A percentile compares a stretch with the other conserved stretches of the same genome.
Evolutionary conservation across 768 basidiomycete species (phyloP).

Genomic region (Fibroporia radiculosa): DNA sequence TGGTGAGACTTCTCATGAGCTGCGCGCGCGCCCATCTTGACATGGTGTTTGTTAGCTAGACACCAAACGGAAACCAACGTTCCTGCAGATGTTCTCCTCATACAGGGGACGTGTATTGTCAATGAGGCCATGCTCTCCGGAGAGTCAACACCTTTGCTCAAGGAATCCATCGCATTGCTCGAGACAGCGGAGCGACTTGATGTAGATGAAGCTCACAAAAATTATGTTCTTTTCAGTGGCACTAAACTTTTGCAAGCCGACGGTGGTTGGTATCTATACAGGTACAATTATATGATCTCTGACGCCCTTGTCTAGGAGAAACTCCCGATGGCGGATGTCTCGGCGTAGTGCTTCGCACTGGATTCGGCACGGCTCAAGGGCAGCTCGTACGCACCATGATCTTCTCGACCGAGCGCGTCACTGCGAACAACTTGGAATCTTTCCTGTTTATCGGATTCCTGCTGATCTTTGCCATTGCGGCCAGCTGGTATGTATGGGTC

Average conservation of each 20-base stretch:
- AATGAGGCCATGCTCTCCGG: constrained; percentile 99
- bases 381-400: constrained; percentile 98
- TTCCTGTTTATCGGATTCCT: constrained; percentile 99
- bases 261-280: constrained; percentile 32
- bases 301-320: constrained; percentile 28
- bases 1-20: constrained; percentile 37
- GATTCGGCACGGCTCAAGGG: constrained; percentile 96
- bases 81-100: constrained; percentile 89
- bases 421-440: constrained; percentile 91
- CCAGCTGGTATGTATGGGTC: constrained; percentile 97
- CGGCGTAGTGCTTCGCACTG: constrained; percentile 87
- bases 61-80: constrained; percentile 77
- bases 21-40: background rate
- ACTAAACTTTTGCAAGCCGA: constrained; percentile 91
- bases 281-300: no score
- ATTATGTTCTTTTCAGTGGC: constrained; percentile 85
- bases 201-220: constrained; percentile 81
- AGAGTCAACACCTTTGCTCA: constrained; percentile 93
- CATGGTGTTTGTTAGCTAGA: constrained; percentile 37
- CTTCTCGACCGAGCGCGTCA: constrained; percentile 93
- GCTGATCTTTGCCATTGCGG: constrained; percentile 94
- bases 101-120: constrained; percentile 90
- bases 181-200: constrained; percentile 71
- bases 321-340: constrained; percentile 92
- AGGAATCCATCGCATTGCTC: constrained; percentile 87